These are phyloP conservation scores for Nakazawaea molendinolei DNA, from an alignment of 805 yeast species.

Conservation along the genomic window DNA sequence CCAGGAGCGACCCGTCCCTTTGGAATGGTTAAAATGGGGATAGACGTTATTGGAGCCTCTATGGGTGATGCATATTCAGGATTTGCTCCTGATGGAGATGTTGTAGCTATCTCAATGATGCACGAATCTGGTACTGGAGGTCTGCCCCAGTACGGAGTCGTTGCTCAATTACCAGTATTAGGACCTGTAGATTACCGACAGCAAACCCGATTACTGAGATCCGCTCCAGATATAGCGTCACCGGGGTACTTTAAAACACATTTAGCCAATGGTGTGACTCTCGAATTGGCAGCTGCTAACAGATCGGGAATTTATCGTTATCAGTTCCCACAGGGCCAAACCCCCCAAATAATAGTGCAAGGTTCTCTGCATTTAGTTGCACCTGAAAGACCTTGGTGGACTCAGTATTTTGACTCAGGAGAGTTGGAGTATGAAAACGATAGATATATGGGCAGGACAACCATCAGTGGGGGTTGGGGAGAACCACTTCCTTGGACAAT, in stretches of 20 bases:
- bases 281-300: conserved; percentile 23
- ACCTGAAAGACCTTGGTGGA: conserved; percentile 25
- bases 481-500: conserved; percentile 23
- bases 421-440: conserved; percentile 14
- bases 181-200: conserved; percentile 15
- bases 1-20: conserved; percentile 31
- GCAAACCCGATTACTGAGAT: conserved; percentile 14
- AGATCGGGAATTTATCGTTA: conserved; percentile 24
- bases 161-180: conserved; percentile 24
- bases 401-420: conserved; percentile 25
- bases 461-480: conserved; percentile 28
- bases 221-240: conserved; percentile 17
- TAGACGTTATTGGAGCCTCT: conserved; percentile 21
- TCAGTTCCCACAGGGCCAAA: conserved; percentile 15
- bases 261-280: conserved; percentile 18
- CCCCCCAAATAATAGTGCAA: conserved; percentile 21
- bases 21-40: conserved; percentile 31
- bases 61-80: conserved; percentile 28
- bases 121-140: conserved; percentile 36
- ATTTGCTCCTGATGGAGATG: conserved; percentile 24
- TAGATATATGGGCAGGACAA: conserved; percentile 21
- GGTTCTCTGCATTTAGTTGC: conserved; percentile 25
- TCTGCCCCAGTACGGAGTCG: conserved; percentile 29
- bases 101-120: conserved; percentile 30
- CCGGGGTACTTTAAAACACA: conserved; percentile 23